phyloP scores from a whole-genome alignment of 768 basidiomycete species.

The Pleurotus citrinopileatus region DNA sequence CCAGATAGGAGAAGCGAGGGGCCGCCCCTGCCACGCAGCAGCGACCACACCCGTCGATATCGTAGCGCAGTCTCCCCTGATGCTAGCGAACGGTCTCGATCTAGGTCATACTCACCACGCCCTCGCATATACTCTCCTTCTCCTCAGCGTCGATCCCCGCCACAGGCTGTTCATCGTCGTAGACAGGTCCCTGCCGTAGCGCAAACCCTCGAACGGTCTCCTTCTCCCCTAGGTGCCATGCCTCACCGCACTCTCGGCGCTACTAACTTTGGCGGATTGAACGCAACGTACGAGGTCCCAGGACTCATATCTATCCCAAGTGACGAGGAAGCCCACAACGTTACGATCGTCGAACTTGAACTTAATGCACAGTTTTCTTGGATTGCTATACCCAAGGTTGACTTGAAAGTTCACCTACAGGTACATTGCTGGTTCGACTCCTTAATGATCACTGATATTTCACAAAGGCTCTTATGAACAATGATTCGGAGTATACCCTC shows the following conservation, averaged over 20 bases:
- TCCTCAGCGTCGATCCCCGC: neutral
- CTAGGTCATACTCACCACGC: neutral
- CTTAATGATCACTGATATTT: neutral
- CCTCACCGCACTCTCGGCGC: neutral
- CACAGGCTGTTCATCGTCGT: neutral
- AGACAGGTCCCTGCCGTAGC: too few relatives aligned
- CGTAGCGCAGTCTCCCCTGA: too few relatives aligned
- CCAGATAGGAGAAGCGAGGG: neutral
- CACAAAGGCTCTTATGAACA: constrained; percentile 17
- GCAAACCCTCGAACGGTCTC: too few relatives aligned
- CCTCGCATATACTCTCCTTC: neutral
- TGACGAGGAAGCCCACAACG: constrained; percentile 23
- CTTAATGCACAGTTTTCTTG: constrained; percentile 24
- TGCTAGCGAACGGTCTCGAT: neutral
- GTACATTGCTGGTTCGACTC: constrained; percentile 12
- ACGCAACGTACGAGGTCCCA: constrained; percentile 24
- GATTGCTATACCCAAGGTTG: constrained; percentile 26
- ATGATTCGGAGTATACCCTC: constrained; percentile 36
- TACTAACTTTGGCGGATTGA: constrained; percentile 19
- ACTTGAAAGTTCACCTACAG: constrained; percentile 21
- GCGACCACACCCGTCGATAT: too few relatives aligned
- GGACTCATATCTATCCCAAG: constrained; percentile 23
- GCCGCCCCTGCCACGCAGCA: too few relatives aligned
- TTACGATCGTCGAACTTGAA: constrained; percentile 23
- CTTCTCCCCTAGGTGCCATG: neutral